Evolutionary conservation across 139 green algal genomes (phyloP).

Genomic region (Yamagishiella unicocca): DNA sequence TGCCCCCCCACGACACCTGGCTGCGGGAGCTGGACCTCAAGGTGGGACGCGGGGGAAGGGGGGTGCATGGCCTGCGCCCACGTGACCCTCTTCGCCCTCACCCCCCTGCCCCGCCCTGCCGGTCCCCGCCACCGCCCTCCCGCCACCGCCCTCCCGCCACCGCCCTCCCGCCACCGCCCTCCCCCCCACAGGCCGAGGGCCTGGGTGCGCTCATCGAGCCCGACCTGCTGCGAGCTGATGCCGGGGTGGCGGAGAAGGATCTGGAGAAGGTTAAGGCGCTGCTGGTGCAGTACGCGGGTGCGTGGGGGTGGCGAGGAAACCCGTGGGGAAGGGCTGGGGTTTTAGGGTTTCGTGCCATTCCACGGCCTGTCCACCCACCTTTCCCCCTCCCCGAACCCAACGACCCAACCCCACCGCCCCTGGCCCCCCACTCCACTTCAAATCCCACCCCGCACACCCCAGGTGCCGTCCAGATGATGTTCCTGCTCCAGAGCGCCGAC

Average conservation of each 20-base stretch:
- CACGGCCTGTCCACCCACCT: neutral
- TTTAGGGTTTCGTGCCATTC: neutral
- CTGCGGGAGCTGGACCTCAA: slow-evolving; percentile 76
- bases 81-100: neutral
- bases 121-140: neutral
- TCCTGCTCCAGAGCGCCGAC: slow-evolving; percentile 68
- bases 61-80: neutral
- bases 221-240: slow-evolving; percentile 56
- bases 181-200: slow-evolving; percentile 50
- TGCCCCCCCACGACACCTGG: slow-evolving; percentile 76
- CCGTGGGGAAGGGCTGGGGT: neutral
- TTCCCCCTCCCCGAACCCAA: neutral
- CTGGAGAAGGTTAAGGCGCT: slow-evolving; percentile 68
- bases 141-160: neutral
- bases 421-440: neutral
- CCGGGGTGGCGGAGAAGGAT: slow-evolving; percentile 60
- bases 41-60: neutral
- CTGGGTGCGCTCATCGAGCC: slow-evolving; percentile 65
- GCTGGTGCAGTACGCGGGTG: slow-evolving; percentile 70
- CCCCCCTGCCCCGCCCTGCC: neutral
- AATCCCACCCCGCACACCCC: neutral
- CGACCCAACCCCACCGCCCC: neutral
- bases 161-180: neutral
- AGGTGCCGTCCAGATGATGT: slow-evolving; percentile 74
- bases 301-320: neutral